phyloP scores from a whole-genome alignment of 495 filamentous ascomycete genomes.

The Talaromyces nanjingensis region DNA sequence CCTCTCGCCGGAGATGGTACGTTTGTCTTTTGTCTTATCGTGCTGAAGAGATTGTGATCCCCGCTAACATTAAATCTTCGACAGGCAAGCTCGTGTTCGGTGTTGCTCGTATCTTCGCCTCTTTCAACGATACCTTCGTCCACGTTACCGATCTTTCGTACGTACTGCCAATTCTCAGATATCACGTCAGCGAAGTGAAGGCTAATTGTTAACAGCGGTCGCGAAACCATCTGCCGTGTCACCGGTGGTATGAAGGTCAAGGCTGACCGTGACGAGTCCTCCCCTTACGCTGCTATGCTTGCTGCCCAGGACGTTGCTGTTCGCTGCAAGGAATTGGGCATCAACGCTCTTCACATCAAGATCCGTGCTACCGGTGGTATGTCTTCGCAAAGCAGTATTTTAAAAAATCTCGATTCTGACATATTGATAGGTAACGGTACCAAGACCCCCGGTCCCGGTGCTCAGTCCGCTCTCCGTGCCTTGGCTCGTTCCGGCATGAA shows the following conservation, averaged over 20 bases:
- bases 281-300: constrained; percentile 99
- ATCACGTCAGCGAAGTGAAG: not conserved
- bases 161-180: not conserved
- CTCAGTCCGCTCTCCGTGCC: constrained; percentile 97
- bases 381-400: constrained; percentile 9
- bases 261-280: constrained; percentile 99
- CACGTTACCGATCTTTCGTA: constrained; percentile 98
- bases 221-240: constrained; percentile 99
- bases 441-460: constrained; percentile 98
- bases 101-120: constrained; percentile 98
- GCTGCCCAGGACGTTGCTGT: constrained; percentile 88
- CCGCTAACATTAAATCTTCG: constrained; percentile 1
- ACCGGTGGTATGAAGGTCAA: constrained; percentile 99
- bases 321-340: constrained; percentile 98
- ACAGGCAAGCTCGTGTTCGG: constrained; percentile 96
- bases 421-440: constrained; percentile 74
- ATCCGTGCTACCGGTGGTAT: constrained; percentile 96
- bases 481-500: constrained; percentile 98
- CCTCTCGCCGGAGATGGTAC: constrained; percentile 86
- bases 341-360: constrained; percentile 99
- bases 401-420: too few species aligned
- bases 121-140: constrained; percentile 98
- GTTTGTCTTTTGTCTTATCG: constrained; percentile 11
- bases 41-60: not conserved
- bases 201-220: constrained; percentile 62